Evolutionary conservation across 768 basidiomycete species (phyloP).

Genomic region (Tricholoma hemisulphureum): DNA sequence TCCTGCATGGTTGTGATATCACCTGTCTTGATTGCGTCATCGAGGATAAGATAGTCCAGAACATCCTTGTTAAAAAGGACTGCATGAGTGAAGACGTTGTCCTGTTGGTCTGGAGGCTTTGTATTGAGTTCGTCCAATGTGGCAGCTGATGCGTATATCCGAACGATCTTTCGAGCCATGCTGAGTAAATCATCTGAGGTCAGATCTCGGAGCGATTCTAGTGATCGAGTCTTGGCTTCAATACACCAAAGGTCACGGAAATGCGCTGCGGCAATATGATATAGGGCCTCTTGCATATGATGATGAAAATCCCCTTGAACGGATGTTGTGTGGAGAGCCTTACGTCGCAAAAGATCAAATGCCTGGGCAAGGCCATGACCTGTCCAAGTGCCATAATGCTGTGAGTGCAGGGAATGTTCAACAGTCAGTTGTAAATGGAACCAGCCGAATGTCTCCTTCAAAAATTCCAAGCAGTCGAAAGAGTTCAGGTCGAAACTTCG

Average conservation of each 20-base stretch:
- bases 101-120: conserved; percentile 18
- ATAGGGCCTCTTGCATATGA: conserved; percentile 34
- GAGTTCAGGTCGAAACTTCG: no score
- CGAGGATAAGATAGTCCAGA: conserved; percentile 35
- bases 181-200: no score
- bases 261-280: conserved; percentile 38
- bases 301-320: no score
- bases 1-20: conserved; percentile 37
- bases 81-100: conserved; percentile 25
- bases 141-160: conserved; percentile 27
- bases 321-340: conserved; percentile 33
- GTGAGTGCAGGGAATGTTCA: conserved; percentile 39
- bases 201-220: conserved; percentile 25
- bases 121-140: conserved; percentile 27
- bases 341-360: conserved; percentile 30
- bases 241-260: conserved; percentile 32
- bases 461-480: no score
- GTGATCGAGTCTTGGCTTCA: conserved; percentile 24
- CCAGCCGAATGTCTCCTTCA: no score
- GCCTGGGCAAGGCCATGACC: conserved; percentile 27
- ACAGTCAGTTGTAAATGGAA: no score
- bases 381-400: conserved; percentile 43
- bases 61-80: conserved; percentile 37
- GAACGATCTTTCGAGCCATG: conserved; percentile 28
- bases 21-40: conserved; percentile 35